Evolutionary conservation across 2,329 filamentous ascomycete species (phyloP), one percentile per base, ranked within the genome.

Genomic region (Aureobasidium vineae): DNA sequence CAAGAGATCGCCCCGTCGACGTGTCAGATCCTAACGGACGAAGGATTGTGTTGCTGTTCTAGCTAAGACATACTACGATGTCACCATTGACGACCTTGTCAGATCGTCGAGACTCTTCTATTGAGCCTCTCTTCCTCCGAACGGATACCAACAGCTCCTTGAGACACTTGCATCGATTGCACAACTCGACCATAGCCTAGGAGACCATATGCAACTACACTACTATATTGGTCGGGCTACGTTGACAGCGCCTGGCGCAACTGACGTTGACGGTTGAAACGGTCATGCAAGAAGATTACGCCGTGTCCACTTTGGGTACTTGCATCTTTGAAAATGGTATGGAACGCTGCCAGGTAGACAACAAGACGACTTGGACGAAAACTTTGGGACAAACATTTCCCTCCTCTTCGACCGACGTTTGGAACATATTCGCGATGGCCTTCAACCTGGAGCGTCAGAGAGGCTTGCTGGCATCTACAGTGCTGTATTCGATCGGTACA

Each of bases 211-310:
- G 40, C 8, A 23, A 5, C 36, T 19, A 41, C 36, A 41, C 36
- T 38, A 26, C 23, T 21, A 33, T 45, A 40, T 21, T 19, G 40
- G 26, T 45, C 31, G 31, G 11, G 19, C 26, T 38, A 59, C 26
- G 40, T 59, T 45, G 15, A 41, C 10, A 31, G 13, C 33, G 23
- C 53, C 36, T 41, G 53, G 36, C 53, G 33, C 36, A 56, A 40
- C n/a, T 40, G 10, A 41, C 59, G 45, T 63, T 63, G 2, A 4
- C 57, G 13, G 59, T 63, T 63, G 8, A 16, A 63, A 52, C 59
- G 59, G 57, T 38, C 31, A 61, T 49, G 57, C 57, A 61, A 49
- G 23, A n/a, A 61, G 57, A 61, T 49, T 49, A 8, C 57, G 10
- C 31, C 28, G n/a, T 23, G 8, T 11, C 5, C 21, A 36, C 31